Conservation (phyloP, 179 eudicot species). For the Vitellaria paradoxa region DNA sequence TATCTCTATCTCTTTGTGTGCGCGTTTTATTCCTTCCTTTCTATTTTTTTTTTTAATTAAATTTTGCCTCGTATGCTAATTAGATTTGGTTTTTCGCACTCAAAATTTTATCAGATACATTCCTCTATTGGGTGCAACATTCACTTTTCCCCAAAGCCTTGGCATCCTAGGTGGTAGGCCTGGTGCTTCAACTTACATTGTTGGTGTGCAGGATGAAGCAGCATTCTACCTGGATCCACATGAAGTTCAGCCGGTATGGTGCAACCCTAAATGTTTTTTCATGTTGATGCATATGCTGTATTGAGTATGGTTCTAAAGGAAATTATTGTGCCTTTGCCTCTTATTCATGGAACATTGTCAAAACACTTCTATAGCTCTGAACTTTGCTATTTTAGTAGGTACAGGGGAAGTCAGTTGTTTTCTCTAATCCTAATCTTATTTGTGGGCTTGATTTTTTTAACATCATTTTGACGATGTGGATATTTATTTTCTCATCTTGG, state of each 20-base stretch:
- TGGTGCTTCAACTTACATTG: conserved; percentile 92
- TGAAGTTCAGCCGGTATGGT: conserved; percentile 77
- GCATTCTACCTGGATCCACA: conserved; percentile 97
- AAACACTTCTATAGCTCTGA: background rate
- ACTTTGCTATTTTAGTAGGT: background rate
- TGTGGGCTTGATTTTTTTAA: background rate
- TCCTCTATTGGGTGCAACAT: conserved; percentile 77
- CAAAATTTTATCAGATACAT: conserved; percentile 54
- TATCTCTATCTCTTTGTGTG: no score
- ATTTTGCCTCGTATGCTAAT: background rate
- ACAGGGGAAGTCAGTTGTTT: background rate
- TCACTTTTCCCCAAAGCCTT: conserved; percentile 92
- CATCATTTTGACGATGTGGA: no score
- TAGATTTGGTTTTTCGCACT: background rate
- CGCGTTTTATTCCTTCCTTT: background rate
- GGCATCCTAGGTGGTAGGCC: conserved; percentile 96
- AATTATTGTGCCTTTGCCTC: background rate
- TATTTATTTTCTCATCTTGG: no score
- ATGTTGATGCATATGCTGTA: background rate
- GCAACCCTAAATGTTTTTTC: background rate
- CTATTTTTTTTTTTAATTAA: background rate
- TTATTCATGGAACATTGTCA: background rate
- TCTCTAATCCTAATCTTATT: background rate
- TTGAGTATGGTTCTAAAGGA: background rate
- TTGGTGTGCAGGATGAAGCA: conserved; percentile 91